phyloP scores from a whole-genome alignment of 805 yeast species.

The Kuraishia ogatae region DNA sequence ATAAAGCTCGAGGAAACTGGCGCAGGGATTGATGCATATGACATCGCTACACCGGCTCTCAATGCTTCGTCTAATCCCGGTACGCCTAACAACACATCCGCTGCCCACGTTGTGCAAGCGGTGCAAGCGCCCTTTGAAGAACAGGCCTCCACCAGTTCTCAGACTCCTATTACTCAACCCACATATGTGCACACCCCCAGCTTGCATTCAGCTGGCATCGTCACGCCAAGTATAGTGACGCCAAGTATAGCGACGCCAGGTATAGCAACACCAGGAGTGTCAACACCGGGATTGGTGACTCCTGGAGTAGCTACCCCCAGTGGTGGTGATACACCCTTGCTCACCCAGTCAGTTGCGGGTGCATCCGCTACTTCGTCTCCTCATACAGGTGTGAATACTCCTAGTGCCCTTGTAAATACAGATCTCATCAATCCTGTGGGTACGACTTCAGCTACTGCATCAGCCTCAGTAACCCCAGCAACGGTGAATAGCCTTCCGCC shows the following conservation, averaged over 20 bases:
- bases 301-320: not conserved
- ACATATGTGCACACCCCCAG: not conserved
- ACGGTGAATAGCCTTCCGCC: too few relatives aligned
- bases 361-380: not conserved
- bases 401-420: not conserved
- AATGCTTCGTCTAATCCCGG: too few relatives aligned
- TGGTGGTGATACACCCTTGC: not conserved
- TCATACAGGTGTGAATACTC: not conserved
- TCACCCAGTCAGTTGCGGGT: not conserved
- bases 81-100: not conserved
- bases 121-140: too few relatives aligned
- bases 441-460: constrained; percentile 3
- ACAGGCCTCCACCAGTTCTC: not conserved
- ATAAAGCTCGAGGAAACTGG: not conserved
- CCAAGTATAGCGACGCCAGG: not conserved
- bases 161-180: too few relatives aligned
- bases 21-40: not conserved
- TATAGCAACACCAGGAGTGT: not conserved
- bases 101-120: not conserved
- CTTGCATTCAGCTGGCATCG: not conserved
- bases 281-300: not conserved
- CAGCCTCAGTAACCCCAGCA: constrained; percentile 5
- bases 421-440: not conserved
- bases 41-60: not conserved
- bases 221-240: not conserved